A percentile compares a stretch with the other conserved stretches of the same genome.
Conservation (phyloP, 2,329 filamentous ascomycete species). For the Botrytis paeoniae region DNA sequence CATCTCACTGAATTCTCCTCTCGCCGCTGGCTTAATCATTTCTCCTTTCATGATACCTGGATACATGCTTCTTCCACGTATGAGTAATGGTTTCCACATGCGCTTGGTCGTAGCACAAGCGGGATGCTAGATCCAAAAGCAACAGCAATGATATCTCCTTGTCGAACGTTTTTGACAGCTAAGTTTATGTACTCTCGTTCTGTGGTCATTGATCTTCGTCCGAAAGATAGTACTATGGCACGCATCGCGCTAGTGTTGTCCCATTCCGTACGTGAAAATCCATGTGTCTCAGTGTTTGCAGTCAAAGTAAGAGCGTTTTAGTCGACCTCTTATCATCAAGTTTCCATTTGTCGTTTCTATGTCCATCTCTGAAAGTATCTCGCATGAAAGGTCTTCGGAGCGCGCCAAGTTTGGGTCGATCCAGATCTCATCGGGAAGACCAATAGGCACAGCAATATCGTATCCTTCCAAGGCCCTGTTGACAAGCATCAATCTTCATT, state of each 20-base stretch:
- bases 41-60: background rate
- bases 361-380: too few species aligned
- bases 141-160: background rate
- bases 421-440: too few species aligned
- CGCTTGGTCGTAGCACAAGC: background rate
- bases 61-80: background rate
- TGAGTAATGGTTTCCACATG: background rate
- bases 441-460: too few species aligned
- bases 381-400: too few species aligned
- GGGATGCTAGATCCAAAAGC: background rate
- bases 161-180: background rate
- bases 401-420: too few species aligned
- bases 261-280: too few species aligned
- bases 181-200: background rate
- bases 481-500: too few species aligned
- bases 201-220: background rate
- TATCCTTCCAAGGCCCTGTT: constrained; percentile 33
- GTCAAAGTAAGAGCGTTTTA: too few species aligned
- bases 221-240: background rate
- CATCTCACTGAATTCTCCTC: background rate
- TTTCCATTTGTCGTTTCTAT: too few species aligned
- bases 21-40: too few species aligned
- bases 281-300: too few species aligned
- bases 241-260: background rate
- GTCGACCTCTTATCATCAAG: too few species aligned